Conservation (phyloP, 139 green algal genomes). For the Pycnococcus provasolii region DNA sequence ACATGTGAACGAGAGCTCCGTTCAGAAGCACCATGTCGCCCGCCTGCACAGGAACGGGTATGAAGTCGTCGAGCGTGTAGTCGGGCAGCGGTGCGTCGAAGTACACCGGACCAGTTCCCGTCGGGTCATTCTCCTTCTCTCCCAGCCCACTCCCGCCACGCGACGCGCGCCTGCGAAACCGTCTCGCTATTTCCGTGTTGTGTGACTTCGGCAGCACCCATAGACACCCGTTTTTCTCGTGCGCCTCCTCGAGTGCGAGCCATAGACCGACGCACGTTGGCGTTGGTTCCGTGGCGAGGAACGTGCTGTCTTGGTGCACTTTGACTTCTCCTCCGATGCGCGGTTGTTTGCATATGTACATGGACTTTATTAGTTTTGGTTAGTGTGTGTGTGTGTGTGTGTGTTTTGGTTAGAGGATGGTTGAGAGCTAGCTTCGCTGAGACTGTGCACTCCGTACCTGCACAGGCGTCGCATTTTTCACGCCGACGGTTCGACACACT, state of each 20-base stretch:
- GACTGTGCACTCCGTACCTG: conserved; percentile 36
- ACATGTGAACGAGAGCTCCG: conserved; percentile 60
- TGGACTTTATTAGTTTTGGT: conserved; percentile 32
- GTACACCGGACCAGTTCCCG: neutral
- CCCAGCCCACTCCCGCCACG: neutral
- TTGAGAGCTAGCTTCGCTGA: no score
- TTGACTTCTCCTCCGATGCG: conserved; percentile 81
- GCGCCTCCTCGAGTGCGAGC: conserved; percentile 87
- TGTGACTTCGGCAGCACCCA: conserved; percentile 57
- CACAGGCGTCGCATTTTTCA: conserved; percentile 64
- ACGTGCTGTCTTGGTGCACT: conserved; percentile 78
- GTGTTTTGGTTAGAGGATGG: no score
- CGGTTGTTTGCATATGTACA: conserved; percentile 90
- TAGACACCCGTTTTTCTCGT: conserved; percentile 78
- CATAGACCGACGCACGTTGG: conserved; percentile 72
- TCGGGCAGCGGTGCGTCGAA: conserved; percentile 39
- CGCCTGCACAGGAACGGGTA: conserved; percentile 56
- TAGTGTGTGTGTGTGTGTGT: no score
- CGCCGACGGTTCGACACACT: conserved; percentile 59
- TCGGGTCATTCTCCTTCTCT: conserved; percentile 6
- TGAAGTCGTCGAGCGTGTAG: conserved; percentile 50
- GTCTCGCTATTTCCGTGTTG: conserved; percentile 35
- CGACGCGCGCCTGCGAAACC: conserved; percentile 25
- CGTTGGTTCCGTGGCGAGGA: conserved; percentile 74
- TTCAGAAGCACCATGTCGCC: conserved; percentile 81